Base-by-base conservation (phyloP, 1,139 yeast genomes). In the Suhomyces atakaporum region DNA sequence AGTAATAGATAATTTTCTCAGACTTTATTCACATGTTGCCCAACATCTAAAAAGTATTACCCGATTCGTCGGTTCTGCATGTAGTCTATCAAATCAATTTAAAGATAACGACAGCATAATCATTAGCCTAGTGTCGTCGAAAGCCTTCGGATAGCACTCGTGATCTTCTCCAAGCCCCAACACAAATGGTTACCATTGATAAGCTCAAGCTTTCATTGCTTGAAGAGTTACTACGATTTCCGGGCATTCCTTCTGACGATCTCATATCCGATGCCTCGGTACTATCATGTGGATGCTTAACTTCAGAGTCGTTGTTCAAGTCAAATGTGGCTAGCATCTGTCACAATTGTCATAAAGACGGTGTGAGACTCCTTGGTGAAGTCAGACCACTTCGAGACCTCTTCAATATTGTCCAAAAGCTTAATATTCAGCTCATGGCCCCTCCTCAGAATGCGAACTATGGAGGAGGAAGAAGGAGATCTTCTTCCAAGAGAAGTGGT, bases 221-320 rank as follows among this genome's bases (percentile, higher is more conserved):
- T 31, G 71, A 65, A 39, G 46, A 52, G 20, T 53, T 69, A 12
- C 54, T 69, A 11, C 49, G 51, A 39, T 49, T 67, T 18, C 61
- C 62, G 0, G 66, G 65, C 2, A 39, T 44, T 16, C 36, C 39
- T 16, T 31, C 46, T 7, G 47, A 47, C n/a, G 51, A 45, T 5
- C 41, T 66, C 2, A 62, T 69, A 5, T 33, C 62, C 9, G 88
- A 83, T 56, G 73, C 79, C 5, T 66, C 79, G 2, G 72, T 81
- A 14, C 60, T 84, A 13, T 60, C 80, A 0, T 86, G 95, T 60
- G 92, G 94, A 0, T 85, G 95, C 58, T 58, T 84, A 8, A 68
- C 81, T 0, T 80, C 90, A 1, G 84, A 81, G 46, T 46, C 60
- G 1, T 60, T 40, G 15, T 69, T 69, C 44, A 22, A 25, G 12